phyloP scores from a whole-genome alignment of 257 asterid genomes.

The Fraxinus quadrangulata region DNA sequence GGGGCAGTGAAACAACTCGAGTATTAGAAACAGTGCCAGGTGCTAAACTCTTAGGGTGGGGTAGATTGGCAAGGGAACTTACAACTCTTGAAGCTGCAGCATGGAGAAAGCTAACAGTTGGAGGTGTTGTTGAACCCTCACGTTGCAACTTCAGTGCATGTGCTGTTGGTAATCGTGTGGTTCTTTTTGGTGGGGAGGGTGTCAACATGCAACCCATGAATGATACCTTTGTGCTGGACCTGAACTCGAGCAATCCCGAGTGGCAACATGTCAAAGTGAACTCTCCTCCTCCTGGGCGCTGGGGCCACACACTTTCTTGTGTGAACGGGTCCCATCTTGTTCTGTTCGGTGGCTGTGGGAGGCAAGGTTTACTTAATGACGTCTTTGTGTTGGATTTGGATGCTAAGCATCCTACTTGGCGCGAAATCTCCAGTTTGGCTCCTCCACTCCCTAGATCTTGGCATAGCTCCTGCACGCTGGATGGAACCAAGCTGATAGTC shows the following conservation, averaged over 20 bases:
- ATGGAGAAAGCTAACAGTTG: slow-evolving; percentile 1
- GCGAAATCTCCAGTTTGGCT: slow-evolving; percentile 86
- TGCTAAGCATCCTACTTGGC: slow-evolving; percentile 85
- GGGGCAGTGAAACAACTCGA: slow-evolving; percentile 3
- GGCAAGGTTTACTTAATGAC: slow-evolving; percentile 88
- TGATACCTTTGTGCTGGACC: slow-evolving; percentile 62
- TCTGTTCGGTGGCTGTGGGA: slow-evolving; percentile 67
- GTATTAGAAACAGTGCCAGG: slow-evolving; percentile 1
- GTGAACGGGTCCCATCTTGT: background rate
- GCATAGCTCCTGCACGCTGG: slow-evolving; percentile 98
- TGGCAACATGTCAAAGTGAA: slow-evolving; percentile 6
- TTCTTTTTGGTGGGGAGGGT: slow-evolving; percentile 95
- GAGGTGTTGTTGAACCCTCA: slow-evolving; percentile 4
- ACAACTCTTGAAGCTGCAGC: slow-evolving; percentile 9
- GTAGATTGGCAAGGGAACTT: slow-evolving; percentile 6
- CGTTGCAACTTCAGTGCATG: slow-evolving; percentile 14
- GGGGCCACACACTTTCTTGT: slow-evolving; percentile 76
- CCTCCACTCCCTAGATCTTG: slow-evolving; percentile 97
- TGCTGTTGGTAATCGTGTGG: slow-evolving; percentile 23
- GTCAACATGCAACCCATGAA: slow-evolving; percentile 54
- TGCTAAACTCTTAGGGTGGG: slow-evolving; percentile 7
- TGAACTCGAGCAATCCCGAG: slow-evolving; percentile 21
- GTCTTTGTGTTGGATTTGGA: slow-evolving; percentile 90
- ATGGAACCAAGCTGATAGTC: slow-evolving; percentile 87
- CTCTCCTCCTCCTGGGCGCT: slow-evolving; percentile 9